phyloP scores from a whole-genome alignment of 768 basidiomycete species.

The Kwoniella bestiolae region DNA sequence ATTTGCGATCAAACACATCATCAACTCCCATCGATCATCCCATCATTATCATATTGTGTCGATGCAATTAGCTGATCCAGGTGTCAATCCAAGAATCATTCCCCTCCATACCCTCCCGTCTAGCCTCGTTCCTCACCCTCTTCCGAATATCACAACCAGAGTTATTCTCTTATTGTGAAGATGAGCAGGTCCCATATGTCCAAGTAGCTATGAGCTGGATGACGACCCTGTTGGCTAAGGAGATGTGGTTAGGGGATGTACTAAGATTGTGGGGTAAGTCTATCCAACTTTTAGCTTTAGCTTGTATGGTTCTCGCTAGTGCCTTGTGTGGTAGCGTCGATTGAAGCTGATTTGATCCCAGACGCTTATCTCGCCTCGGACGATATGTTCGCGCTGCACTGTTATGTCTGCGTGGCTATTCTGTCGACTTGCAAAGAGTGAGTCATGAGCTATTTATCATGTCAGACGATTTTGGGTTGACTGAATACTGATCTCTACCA shows the following conservation, averaged over 20 bases:
- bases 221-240: conserved; percentile 37
- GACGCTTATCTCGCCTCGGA: conserved; percentile 51
- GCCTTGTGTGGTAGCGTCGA: background rate
- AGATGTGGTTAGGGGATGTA: conserved; percentile 52
- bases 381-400: conserved; percentile 53
- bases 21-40: too few relatives aligned
- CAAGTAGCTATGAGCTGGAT: conserved; percentile 58
- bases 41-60: too few relatives aligned
- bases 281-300: background rate
- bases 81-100: too few relatives aligned
- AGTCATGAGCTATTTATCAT: conserved; percentile 7
- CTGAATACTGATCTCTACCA: conserved; percentile 4
- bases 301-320: too few relatives aligned
- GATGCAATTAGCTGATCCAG: too few relatives aligned
- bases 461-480: background rate
- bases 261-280: conserved; percentile 50
- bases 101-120: conserved; percentile 41
- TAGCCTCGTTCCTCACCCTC: conserved; percentile 46
- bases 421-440: conserved; percentile 51
- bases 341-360: conserved; percentile 18
- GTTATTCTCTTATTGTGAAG: conserved; percentile 48
- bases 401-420: conserved; percentile 52
- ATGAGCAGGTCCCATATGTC: conserved; percentile 48
- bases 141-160: conserved; percentile 46
- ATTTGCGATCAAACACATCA: too few relatives aligned